Percentiles rank a stretch among this genome's conserved stretches.
phyloP scores from a whole-genome alignment of 2,329 filamentous ascomycete species.

The Alternaria postmessia region DNA sequence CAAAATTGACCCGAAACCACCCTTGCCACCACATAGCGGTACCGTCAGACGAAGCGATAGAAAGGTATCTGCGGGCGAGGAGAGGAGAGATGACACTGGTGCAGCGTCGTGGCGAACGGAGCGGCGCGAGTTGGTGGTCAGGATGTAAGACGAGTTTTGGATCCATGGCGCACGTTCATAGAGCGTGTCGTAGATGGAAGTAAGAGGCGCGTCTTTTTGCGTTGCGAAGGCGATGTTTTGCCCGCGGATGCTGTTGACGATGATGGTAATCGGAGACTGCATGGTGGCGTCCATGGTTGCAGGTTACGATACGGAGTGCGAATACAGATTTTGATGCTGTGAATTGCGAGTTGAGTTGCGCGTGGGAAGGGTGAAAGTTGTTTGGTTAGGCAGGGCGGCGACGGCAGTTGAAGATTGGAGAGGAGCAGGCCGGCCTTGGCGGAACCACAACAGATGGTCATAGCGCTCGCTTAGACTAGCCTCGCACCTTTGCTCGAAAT shows the following conservation, averaged over 20 bases:
- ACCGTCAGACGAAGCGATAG: conserved; percentile 82
- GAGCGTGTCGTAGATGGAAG: conserved; percentile 72
- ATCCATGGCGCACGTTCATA: conserved; percentile 66
- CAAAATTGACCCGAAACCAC: conserved; percentile 96
- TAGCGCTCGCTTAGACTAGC: conserved; percentile 24
- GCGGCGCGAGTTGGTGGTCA: conserved; percentile 84
- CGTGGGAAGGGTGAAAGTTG: background rate
- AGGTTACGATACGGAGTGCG: background rate
- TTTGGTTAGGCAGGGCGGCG: conserved; percentile 2
- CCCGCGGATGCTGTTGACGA: conserved; percentile 85
- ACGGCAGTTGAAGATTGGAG: background rate
- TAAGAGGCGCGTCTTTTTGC: conserved; percentile 70
- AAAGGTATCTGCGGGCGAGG: conserved; percentile 68
- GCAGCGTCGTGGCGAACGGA: conserved; percentile 66
- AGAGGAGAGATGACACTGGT: conserved; percentile 70
- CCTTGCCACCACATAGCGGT: conserved; percentile 89
- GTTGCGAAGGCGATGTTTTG: conserved; percentile 84
- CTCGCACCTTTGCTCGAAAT: conserved; percentile 26
- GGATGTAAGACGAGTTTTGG: conserved; percentile 68
- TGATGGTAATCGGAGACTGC: conserved; percentile 59
- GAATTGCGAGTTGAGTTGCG: background rate
- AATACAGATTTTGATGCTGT: background rate
- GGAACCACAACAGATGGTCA: conserved; percentile 8
- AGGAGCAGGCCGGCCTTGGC: conserved; percentile 9
- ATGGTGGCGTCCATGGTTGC: conserved; percentile 35